phyloP scores from a whole-genome alignment of 2,329 filamentous ascomycete genomes.

The Colletotrichum costaricense region DNA sequence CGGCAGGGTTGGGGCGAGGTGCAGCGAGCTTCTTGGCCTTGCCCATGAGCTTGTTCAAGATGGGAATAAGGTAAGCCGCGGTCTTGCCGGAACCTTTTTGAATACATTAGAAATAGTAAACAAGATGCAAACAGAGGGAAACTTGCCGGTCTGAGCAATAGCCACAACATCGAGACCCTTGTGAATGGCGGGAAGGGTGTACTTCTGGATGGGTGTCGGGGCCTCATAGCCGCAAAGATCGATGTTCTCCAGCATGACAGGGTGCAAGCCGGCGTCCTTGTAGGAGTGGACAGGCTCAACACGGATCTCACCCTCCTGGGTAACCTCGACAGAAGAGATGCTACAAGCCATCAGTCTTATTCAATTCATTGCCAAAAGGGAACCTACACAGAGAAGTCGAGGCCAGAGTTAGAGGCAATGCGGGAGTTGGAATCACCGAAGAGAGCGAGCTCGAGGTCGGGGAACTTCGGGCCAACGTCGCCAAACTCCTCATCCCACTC shows the following conservation, averaged over 20 bases:
- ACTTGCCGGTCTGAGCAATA: conserved; percentile 90
- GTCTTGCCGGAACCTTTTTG: conserved; percentile 91
- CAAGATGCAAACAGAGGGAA: conserved; percentile 11
- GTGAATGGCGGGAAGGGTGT: conserved; percentile 83
- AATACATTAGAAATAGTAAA: background rate
- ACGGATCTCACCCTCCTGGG: conserved; percentile 65
- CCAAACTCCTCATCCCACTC: conserved; percentile 89
- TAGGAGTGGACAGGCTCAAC: conserved; percentile 70
- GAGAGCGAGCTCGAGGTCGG: conserved; percentile 79
- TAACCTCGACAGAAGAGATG: conserved; percentile 64
- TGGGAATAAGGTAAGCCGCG: conserved; percentile 89
- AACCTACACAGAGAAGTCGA: conserved; percentile 72
- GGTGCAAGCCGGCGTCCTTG: conserved; percentile 84
- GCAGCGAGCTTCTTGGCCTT: conserved; percentile 91
- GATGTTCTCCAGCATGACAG: conserved; percentile 83
- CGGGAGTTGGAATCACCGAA: conserved; percentile 72
- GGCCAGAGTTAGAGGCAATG: conserved; percentile 58
- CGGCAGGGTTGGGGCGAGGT: conserved; percentile 74
- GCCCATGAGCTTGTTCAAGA: conserved; percentile 92
- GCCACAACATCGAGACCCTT: conserved; percentile 85
- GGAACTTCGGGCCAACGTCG: conserved; percentile 80
- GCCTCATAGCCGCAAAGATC: conserved; percentile 74
- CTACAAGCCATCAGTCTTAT: conserved; percentile 51
- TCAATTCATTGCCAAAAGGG: conserved; percentile 22
- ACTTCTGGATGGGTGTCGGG: conserved; percentile 90